These are phyloP conservation scores for Tardiomyces blankii DNA, from an alignment of 1,139 yeast species.

Conservation along the genomic window DNA sequence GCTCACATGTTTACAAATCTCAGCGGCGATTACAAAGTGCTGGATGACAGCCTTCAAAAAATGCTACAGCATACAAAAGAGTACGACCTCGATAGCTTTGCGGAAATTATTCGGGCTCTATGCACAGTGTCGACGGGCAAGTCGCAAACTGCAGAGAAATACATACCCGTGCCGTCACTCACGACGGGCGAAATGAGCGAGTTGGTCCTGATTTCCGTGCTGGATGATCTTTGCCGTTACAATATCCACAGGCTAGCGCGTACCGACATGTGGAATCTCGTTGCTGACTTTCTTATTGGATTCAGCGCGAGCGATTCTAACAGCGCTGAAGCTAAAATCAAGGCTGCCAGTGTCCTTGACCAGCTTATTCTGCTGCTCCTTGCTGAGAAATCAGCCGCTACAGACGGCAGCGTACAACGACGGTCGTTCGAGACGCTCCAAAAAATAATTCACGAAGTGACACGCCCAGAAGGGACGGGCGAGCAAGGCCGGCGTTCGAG, in stretches of 20 bases:
- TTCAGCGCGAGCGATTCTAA: conserved; percentile 31
- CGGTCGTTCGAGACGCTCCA: not conserved
- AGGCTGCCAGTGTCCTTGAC: conserved; percentile 40
- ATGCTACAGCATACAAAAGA: conserved; percentile 50
- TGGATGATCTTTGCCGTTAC: not conserved
- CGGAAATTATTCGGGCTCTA: not conserved
- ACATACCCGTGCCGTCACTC: too few relatives aligned
- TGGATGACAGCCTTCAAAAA: conserved; percentile 47
- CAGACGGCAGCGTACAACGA: not conserved
- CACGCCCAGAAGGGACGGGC: not conserved
- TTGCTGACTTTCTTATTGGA: conserved; percentile 37
- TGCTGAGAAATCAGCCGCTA: not conserved
- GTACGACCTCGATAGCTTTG: conserved; percentile 20
- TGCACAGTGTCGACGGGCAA: not conserved
- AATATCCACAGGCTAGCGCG: not conserved
- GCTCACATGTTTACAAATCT: conserved; percentile 14
- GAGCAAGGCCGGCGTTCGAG: not conserved
- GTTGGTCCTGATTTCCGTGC: not conserved
- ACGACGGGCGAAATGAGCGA: not conserved
- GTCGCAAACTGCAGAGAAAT: not conserved
- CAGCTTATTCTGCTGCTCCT: conserved; percentile 27
- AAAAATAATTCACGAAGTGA: not conserved
- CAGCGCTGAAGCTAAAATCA: conserved; percentile 34
- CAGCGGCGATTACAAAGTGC: conserved; percentile 37
- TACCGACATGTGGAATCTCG: conserved; percentile 31